A percentile compares a stretch with the other conserved stretches of the same genome.
Conservation (phyloP, 805 yeast species). For the Pichia paraexigua region DNA sequence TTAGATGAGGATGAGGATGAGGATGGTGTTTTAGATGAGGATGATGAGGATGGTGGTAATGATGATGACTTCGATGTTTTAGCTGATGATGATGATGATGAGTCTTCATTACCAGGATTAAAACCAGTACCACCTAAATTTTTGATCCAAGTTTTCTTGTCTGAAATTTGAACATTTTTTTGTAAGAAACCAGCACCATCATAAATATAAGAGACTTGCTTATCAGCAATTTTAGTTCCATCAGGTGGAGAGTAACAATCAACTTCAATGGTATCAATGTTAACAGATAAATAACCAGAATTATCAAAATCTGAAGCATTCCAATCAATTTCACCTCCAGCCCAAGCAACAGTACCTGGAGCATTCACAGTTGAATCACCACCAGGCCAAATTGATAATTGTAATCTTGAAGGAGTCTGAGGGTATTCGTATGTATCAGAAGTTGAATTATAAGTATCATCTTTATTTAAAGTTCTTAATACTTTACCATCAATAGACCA, state of each 20-base stretch:
- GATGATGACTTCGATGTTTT: background rate
- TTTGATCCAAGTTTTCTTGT: constrained; percentile 53
- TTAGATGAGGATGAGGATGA: background rate
- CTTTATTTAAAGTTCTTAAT: constrained; percentile 57
- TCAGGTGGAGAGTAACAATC: constrained; percentile 70
- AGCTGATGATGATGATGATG: background rate
- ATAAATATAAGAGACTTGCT: constrained; percentile 40
- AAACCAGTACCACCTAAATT: constrained; percentile 59
- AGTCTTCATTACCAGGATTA: constrained; percentile 39
- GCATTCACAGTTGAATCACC: constrained; percentile 46
- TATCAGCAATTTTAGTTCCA: constrained; percentile 33
- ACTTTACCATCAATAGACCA: constrained; percentile 69
- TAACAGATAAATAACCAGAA: constrained; percentile 76
- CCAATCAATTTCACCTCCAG: constrained; percentile 88
- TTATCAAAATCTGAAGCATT: constrained; percentile 59
- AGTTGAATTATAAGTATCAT: constrained; percentile 58
- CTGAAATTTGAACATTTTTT: constrained; percentile 50
- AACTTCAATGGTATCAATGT: constrained; percentile 50
- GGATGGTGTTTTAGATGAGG: background rate
- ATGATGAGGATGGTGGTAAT: constrained; percentile 1
- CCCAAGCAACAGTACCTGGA: constrained; percentile 68
- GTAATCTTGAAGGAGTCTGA: constrained; percentile 68
- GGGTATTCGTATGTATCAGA: constrained; percentile 49
- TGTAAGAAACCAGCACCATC: constrained; percentile 41
- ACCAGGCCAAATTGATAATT: constrained; percentile 74